Base-by-base conservation (phyloP, 2,329 filamentous ascomycete genomes). In the Lasiodiplodia sp. region DNA sequence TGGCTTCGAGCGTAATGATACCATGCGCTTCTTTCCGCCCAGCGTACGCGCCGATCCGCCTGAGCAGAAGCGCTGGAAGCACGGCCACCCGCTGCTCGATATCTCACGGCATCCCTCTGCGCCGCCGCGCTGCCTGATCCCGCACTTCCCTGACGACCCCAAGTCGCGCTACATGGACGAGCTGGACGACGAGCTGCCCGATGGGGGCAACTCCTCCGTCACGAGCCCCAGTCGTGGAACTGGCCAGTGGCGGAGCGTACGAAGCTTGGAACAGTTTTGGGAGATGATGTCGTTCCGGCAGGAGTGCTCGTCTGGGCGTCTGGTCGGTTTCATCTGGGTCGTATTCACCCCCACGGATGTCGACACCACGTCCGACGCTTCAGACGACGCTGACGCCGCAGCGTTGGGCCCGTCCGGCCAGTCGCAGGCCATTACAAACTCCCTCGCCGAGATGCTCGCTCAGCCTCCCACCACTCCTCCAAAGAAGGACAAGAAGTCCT, bases 201-300 rank as follows among this genome's bases (percentile, higher is more conserved):
- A 77, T 73, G 69, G 83, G 82, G 66, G 62, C 25, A 34, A 34
- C 38, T 25, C 56, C 11, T 44, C 62, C 8, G 44, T 64, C 31
- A 67, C 37, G 21, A 80, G 78, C 66, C 78, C 78, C 12, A 79
- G 77, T 37, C 81, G 86, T 72, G 86, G 87, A 72, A 85, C 83
- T 31, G 92, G 92, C 0, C 85, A 88, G 68, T 99, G 96, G 96
- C 92, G 89, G 77, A 94, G 91, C 69, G 89, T 97, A 28, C 90
- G 87, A 76, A 92, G 89, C 0, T 82, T 99, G 51, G 92, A 94
- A n/a, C 90, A 94, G 73, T 99, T 99, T 76, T 99, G 96, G 96
- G 96, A 99, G 71, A 92, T 97, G 86, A 98, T 99, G 95, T 91
- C 94, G 0, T 98, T 92, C 76, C 86, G 96, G 68, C 96, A 98